Percentiles rank a stretch among this genome's conserved stretches.
phyloP scores from a whole-genome alignment of 2,329 filamentous ascomycete genomes.

The Colletotrichum sp. region DNA sequence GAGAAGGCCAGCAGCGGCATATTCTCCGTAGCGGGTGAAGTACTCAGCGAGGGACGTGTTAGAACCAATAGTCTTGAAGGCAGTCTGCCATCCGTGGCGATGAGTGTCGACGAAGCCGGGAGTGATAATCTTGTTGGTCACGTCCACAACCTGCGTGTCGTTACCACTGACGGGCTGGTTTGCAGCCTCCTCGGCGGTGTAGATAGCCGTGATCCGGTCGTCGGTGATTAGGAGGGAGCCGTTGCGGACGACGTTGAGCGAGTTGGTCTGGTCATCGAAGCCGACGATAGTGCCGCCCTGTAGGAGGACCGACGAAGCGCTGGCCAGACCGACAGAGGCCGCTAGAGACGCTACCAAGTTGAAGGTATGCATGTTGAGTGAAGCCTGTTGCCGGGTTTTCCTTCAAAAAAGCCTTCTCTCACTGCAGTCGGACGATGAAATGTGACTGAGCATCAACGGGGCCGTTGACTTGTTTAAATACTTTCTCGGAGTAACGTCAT shows the following conservation, averaged over 20 bases:
- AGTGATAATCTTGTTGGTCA: conserved; percentile 54
- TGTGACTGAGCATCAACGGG: background rate
- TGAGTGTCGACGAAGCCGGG: conserved; percentile 64
- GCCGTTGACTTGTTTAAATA: background rate
- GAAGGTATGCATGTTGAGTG: background rate
- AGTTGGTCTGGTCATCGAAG: conserved; percentile 37
- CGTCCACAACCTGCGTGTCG: conserved; percentile 49
- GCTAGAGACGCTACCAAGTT: background rate
- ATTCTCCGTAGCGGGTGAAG: conserved; percentile 44
- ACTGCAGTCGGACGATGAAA: background rate
- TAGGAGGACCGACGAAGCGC: conserved; percentile 29
- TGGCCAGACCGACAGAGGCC: background rate
- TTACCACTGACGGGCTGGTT: background rate
- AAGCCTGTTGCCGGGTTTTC: too few relatives aligned
- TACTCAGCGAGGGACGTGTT: conserved; percentile 57
- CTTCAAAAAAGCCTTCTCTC: background rate
- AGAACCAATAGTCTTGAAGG: conserved; percentile 54
- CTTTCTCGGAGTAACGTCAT: background rate
- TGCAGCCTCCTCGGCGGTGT: background rate
- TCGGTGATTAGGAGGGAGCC: conserved; percentile 43
- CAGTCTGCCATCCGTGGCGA: conserved; percentile 61
- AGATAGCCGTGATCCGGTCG: conserved; percentile 41
- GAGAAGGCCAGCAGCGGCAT: conserved; percentile 33
- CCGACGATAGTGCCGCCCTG: conserved; percentile 44
- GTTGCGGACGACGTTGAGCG: conserved; percentile 40